Conservation (phyloP, 148 eudicot genomes). For the Euryodendron excelsum region DNA sequence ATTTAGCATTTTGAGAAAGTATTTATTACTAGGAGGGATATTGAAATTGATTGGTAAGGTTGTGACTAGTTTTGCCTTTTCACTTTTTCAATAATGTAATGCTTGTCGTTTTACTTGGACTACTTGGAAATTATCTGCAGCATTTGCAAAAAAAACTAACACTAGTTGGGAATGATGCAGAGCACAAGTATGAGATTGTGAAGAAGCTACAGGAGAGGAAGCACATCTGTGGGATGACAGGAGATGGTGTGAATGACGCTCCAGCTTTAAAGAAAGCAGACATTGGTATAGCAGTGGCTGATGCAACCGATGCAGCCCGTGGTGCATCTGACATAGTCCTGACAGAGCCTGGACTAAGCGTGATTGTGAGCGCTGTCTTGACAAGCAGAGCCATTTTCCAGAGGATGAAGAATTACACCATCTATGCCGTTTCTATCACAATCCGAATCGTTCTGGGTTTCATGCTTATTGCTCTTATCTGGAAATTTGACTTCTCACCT, state of each 20-base stretch:
- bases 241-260: conserved; percentile 85
- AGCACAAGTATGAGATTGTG: conserved; percentile 87
- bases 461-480: conserved; percentile 65
- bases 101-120: neutral
- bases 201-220: conserved; percentile 76
- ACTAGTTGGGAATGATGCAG: conserved; percentile 27
- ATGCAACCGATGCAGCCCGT: conserved; percentile 89
- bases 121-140: neutral
- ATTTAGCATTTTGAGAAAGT: neutral
- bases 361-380: conserved; percentile 67
- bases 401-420: conserved; percentile 80
- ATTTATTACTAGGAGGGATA: neutral
- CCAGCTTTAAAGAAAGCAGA: conserved; percentile 81
- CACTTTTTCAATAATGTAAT: neutral
- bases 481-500: conserved; percentile 79
- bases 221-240: conserved; percentile 86
- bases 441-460: conserved; percentile 72
- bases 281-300: conserved; percentile 83
- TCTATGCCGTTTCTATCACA: conserved; percentile 75
- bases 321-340: conserved; percentile 81
- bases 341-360: conserved; percentile 81
- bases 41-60: neutral
- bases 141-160: neutral
- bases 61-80: too few species aligned
- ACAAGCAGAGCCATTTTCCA: conserved; percentile 78